Evolutionary conservation across 1,284 basidiomycete species (phyloP).

Genomic region (Malassezia furfur): DNA sequence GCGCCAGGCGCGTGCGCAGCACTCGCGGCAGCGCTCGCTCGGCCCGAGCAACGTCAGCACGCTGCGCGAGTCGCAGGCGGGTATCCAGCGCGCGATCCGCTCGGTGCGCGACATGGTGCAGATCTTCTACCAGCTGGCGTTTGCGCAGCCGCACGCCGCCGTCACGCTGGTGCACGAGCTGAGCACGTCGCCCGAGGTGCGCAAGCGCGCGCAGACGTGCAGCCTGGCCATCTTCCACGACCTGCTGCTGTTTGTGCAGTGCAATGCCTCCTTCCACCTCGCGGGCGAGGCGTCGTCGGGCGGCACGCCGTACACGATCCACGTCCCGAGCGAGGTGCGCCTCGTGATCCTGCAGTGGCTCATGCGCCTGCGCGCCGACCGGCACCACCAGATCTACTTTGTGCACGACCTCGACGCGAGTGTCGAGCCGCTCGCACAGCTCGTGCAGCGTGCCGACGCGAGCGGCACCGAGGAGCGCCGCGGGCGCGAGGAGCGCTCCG

Average conservation of each 20-base stretch:
- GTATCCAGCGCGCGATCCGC: constrained; percentile 21
- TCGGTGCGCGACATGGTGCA: constrained; percentile 32
- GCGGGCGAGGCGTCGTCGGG: constrained; percentile 1
- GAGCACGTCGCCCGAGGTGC: constrained; percentile 20
- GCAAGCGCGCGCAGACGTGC: constrained; percentile 26
- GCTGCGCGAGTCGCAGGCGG: not conserved
- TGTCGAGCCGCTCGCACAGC: constrained; percentile 16
- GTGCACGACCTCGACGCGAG: constrained; percentile 51
- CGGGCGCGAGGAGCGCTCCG: constrained; percentile 17
- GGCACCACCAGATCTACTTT: constrained; percentile 78
- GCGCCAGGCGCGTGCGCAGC: constrained; percentile 2
- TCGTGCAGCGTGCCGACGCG: constrained; percentile 1
- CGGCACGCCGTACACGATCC: not conserved
- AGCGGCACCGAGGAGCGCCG: not conserved
- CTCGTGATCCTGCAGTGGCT: constrained; percentile 75
- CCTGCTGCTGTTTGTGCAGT: constrained; percentile 31
- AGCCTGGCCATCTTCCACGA: constrained; percentile 39
- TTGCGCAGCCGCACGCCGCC: constrained; percentile 33
- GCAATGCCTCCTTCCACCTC: not conserved
- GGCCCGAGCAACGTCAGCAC: constrained; percentile 3
- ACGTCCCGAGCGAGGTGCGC: constrained; percentile 45
- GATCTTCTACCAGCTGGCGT: constrained; percentile 44
- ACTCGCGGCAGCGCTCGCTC: constrained; percentile 11
- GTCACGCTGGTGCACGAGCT: constrained; percentile 23
- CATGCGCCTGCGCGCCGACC: constrained; percentile 77